A percentile compares a stretch with the other conserved stretches of the same genome.
phyloP scores from a whole-genome alignment of 495 filamentous ascomycete genomes.

The Rusavskia elegans region DNA sequence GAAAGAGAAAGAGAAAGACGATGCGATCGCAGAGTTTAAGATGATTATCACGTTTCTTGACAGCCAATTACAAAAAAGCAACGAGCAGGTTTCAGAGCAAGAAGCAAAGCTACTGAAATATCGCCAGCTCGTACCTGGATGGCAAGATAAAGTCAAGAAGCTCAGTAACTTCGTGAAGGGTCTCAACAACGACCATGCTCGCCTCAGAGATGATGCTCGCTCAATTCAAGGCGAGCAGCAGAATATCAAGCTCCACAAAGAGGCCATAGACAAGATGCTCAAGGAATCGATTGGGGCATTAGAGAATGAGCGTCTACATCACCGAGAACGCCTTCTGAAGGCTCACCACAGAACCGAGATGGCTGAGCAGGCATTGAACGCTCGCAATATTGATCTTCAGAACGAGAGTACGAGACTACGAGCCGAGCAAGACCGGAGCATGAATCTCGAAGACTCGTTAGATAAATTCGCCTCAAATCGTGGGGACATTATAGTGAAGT shows the following conservation, averaged over 20 bases:
- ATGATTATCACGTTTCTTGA: not conserved
- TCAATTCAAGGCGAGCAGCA: not conserved
- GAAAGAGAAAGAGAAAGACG: not conserved
- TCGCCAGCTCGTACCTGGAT: constrained; percentile 2
- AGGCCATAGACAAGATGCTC: not conserved
- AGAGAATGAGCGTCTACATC: not conserved
- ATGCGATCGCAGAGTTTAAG: not conserved
- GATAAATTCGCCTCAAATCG: constrained; percentile 2
- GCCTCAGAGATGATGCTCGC: constrained; percentile 6
- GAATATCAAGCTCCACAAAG: not conserved
- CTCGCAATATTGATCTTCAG: constrained; percentile 1
- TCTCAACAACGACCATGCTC: constrained; percentile 12
- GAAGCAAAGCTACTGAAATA: constrained; percentile 2
- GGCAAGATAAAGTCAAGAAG: constrained; percentile 4
- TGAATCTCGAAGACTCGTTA: constrained; percentile 3
- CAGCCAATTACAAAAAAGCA: not conserved
- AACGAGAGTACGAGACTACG: not conserved
- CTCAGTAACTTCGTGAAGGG: constrained; percentile 8
- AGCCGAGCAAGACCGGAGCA: constrained; percentile 3
- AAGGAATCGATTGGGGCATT: not conserved
- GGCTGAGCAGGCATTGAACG: constrained; percentile 1
- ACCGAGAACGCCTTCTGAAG: not conserved
- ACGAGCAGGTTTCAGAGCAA: not conserved
- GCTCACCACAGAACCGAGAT: not conserved
- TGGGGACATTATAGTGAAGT: not conserved